Evolutionary conservation across 441 rosid species (phyloP).

Genomic region (Mallotus repandus): DNA sequence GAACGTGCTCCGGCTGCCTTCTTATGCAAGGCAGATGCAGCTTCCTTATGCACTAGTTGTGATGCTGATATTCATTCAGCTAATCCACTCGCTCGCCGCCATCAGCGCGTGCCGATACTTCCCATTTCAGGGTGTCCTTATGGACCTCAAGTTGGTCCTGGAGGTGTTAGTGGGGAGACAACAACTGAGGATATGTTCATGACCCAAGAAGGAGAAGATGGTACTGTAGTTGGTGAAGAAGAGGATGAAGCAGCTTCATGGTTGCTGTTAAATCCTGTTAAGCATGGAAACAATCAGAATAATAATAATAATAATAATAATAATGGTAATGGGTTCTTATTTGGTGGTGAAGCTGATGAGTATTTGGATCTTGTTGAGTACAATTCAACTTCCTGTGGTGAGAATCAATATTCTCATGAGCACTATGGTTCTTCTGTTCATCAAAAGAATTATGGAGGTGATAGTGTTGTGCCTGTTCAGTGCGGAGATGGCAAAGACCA

Average conservation of each 20-base stretch:
- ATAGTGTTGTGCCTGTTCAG: slow-evolving; percentile 69
- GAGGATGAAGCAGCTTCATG: slow-evolving; percentile 85
- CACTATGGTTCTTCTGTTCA: slow-evolving; percentile 37
- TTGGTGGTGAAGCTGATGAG: slow-evolving; percentile 57
- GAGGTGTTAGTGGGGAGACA: slow-evolving; percentile 11
- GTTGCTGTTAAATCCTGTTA: slow-evolving; percentile 55
- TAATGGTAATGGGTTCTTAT: slow-evolving; percentile 47
- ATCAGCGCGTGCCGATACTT: slow-evolving; percentile 75
- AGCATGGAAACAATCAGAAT: slow-evolving; percentile 21
- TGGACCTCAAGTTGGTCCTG: slow-evolving; percentile 28
- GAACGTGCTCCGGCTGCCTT: slow-evolving; percentile 85
- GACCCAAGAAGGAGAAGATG: slow-evolving; percentile 38
- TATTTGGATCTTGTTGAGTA: slow-evolving; percentile 77
- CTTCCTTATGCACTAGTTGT: slow-evolving; percentile 75
- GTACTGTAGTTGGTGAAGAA: slow-evolving; percentile 34
- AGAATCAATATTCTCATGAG: slow-evolving; percentile 39
- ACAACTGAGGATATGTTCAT: slow-evolving; percentile 35
- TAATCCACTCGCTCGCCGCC: slow-evolving; percentile 89
- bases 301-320: slow-evolving; percentile 21
- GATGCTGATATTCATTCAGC: slow-evolving; percentile 90
- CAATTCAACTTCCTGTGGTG: slow-evolving; percentile 49
- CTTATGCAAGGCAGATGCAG: slow-evolving; percentile 90
- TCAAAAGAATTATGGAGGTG: slow-evolving; percentile 52
- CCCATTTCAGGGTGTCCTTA: slow-evolving; percentile 50
- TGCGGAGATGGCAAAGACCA: slow-evolving; percentile 48